Conservation (phyloP, 2,329 filamentous ascomycete genomes). For the Colletotrichum cordylinicola region DNA sequence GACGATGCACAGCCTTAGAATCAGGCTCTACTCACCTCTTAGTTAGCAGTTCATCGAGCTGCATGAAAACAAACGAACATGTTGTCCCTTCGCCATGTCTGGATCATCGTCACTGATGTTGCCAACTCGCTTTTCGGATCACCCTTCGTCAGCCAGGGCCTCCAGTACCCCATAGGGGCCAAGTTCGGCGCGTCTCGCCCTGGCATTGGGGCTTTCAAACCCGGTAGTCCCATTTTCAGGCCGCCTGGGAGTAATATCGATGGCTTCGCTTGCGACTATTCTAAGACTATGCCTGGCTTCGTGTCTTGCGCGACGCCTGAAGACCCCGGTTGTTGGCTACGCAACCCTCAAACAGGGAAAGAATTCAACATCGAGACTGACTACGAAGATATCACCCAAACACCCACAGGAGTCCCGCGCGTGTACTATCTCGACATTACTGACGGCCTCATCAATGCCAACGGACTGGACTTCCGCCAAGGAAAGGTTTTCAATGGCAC, state of each 20-base stretch:
- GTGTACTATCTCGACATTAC: not conserved
- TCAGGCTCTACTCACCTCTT: not conserved
- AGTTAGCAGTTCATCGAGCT: not conserved
- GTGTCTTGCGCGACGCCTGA: accelerated
- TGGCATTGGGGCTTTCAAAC: accelerated
- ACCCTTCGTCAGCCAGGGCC: accelerated
- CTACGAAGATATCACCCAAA: too few relatives aligned
- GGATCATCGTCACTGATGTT: not conserved
- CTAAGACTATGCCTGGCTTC: not conserved
- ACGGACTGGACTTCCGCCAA: not conserved
- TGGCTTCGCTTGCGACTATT: not conserved
- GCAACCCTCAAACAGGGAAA: too few relatives aligned
- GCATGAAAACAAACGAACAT: not conserved
- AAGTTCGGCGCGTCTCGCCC: not conserved
- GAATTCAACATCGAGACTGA: too few relatives aligned
- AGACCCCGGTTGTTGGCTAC: not conserved
- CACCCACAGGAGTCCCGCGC: too few relatives aligned
- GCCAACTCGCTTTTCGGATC: not conserved
- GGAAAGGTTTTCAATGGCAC: not conserved
- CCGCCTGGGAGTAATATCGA: not conserved
- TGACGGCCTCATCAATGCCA: not conserved
- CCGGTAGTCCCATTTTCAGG: accelerated
- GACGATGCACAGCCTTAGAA: not conserved
- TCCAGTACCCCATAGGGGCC: not conserved
- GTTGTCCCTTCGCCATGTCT: not conserved